Evolutionary conservation across 257 asterid species (phyloP), one percentile per base, ranked within the genome.

Genomic region (Nicotiana tomentosiformis): DNA sequence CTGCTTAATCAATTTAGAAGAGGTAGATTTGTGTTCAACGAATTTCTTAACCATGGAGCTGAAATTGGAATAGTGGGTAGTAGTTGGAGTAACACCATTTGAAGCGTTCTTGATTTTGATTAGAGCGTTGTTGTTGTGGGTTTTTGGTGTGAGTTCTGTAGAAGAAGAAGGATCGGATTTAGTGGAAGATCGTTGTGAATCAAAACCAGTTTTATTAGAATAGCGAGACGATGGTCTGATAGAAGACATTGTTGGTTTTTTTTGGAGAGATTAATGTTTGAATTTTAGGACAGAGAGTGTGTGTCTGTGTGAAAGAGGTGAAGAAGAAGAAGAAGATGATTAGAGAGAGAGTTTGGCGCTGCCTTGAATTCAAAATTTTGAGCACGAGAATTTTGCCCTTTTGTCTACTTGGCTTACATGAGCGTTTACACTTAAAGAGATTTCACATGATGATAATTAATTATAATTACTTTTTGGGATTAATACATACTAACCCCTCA

Each of bases 131-230:
- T 9, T 74, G 80, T 64, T 26, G 9, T 17, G 3, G 26, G 26
- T 1, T 43, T 55, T 69, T 37, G 67, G 17, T 5, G 68, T 77
- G 65, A 77, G 86, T 8, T 95, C 98, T 0, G 92, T 83, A 72
- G 98, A 95, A 8, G 99, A 91, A 60, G 96, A 91, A 26, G 95
- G 97, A 84, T 91, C 97, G 77, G 98, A 93, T 86, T 86, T 91
- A 0, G 90, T 87, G 78, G 95, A 93, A 84, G 91, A 85, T 88
- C 86, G 10, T 89, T 86, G 88, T 84, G 86, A 88, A 86, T 88
- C 66, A 43, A 61, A 74, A 20, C 77, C 77, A 3, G 86, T 83
- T 55, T 84, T 15, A 58, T 84, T 15, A 51, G 84, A 84, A 89
- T 95, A 95, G 85, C 98, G 96, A 60, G 94, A 90, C 61, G 97